Evolutionary conservation across 768 basidiomycete species (phyloP).

Genomic region (Lactarius akahatsu): DNA sequence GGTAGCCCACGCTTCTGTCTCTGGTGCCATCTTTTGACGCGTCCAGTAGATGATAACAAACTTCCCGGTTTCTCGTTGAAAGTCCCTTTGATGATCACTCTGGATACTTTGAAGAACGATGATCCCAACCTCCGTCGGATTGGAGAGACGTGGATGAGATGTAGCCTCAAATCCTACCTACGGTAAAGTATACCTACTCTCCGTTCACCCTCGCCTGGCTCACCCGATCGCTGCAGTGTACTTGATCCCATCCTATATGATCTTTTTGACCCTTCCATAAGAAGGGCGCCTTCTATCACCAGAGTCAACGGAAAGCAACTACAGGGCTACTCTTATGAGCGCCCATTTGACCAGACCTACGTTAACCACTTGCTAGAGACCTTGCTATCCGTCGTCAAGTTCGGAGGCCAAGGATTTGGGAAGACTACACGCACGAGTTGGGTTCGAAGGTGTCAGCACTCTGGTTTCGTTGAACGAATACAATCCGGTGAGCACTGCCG

Average conservation of each 20-base stretch:
- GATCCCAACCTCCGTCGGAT: constrained; percentile 72
- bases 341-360: constrained; percentile 74
- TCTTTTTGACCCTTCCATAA: constrained; percentile 68
- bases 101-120: constrained; percentile 78
- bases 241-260: constrained; percentile 85
- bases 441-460: constrained; percentile 64
- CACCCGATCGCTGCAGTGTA: constrained; percentile 49
- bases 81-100: constrained; percentile 81
- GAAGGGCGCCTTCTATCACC: constrained; percentile 46
- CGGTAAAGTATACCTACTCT: constrained; percentile 49
- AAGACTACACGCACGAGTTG: constrained; percentile 66
- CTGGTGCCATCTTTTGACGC: constrained; percentile 12
- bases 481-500: constrained; percentile 48
- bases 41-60: constrained; percentile 67
- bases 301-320: constrained; percentile 67
- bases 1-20: constrained; percentile 47
- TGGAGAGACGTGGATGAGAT: constrained; percentile 97
- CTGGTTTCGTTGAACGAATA: constrained; percentile 59
- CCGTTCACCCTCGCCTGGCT: constrained; percentile 7
- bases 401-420: constrained; percentile 87
- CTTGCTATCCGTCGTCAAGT: constrained; percentile 72
- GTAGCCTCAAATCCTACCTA: constrained; percentile 86
- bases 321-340: constrained; percentile 65
- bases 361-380: constrained; percentile 74
- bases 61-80: constrained; percentile 82